phyloP scores from a whole-genome alignment of 371 early-diverging fungal species.

The Rhizopus microsporus region DNA sequence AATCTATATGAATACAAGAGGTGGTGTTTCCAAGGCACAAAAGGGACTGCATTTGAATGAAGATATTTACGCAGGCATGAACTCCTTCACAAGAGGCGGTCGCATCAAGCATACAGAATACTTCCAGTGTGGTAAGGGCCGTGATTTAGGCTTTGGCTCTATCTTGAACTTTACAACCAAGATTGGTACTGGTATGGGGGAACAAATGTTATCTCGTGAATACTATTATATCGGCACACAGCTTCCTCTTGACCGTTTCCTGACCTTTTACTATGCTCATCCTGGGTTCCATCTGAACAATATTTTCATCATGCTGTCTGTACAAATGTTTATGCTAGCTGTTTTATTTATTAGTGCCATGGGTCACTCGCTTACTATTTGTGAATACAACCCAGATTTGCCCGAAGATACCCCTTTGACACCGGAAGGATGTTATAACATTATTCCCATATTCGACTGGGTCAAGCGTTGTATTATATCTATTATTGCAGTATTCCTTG shows the following conservation, averaged over 20 bases:
- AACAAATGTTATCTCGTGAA: slow-evolving; percentile 90
- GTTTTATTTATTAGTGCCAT: slow-evolving; percentile 76
- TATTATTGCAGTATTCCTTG: slow-evolving; percentile 77
- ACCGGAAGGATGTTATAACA: slow-evolving; percentile 69
- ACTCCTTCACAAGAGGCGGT: slow-evolving; percentile 83
- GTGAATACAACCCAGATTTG: slow-evolving; percentile 54
- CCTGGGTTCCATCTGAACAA: slow-evolving; percentile 93
- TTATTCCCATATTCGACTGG: slow-evolving; percentile 81
- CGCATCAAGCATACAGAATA: slow-evolving; percentile 92
- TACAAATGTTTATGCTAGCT: slow-evolving; percentile 83
- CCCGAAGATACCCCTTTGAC: slow-evolving; percentile 47
- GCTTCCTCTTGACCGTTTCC: slow-evolving; percentile 81
- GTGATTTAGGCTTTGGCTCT: slow-evolving; percentile 90
- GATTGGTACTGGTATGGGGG: slow-evolving; percentile 92
- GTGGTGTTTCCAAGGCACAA: slow-evolving; percentile 89
- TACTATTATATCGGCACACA: slow-evolving; percentile 88
- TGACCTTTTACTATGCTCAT: slow-evolving; percentile 89
- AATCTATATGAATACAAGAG: slow-evolving; percentile 87
- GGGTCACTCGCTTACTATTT: slow-evolving; percentile 60
- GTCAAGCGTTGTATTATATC: slow-evolving; percentile 80
- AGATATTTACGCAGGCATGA: slow-evolving; percentile 94
- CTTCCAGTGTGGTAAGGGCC: slow-evolving; percentile 91
- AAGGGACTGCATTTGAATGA: slow-evolving; percentile 92
- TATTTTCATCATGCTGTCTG: slow-evolving; percentile 84
- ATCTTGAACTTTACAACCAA: slow-evolving; percentile 90